phyloP scores from a whole-genome alignment of 2,329 filamentous ascomycete species.

The Huntiella bhutanensis region DNA sequence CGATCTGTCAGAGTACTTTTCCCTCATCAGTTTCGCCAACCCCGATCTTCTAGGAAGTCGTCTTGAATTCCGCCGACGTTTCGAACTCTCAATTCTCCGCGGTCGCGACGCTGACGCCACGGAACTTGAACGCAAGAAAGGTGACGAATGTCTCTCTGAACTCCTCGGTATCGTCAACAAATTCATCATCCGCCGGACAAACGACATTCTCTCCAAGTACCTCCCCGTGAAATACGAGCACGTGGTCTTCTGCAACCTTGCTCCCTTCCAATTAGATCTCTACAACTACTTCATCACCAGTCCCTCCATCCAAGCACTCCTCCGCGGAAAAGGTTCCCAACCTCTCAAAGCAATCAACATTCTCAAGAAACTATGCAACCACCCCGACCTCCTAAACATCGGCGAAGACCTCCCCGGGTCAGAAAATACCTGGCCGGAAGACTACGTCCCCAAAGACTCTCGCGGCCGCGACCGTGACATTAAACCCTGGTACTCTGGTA shows the following conservation, averaged over 20 bases:
- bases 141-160: conserved; percentile 66
- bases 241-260: conserved; percentile 91
- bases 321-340: conserved; percentile 86
- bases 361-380: conserved; percentile 96
- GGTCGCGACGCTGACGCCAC: conserved; percentile 81
- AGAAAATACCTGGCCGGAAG: conserved; percentile 62
- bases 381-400: conserved; percentile 79
- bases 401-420: conserved; percentile 71
- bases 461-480: conserved; percentile 81
- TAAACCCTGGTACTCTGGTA: conserved; percentile 91
- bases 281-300: conserved; percentile 97
- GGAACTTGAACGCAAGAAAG: conserved; percentile 62
- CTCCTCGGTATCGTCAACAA: conserved; percentile 80
- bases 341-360: conserved; percentile 92
- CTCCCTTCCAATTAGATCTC: conserved; percentile 77
- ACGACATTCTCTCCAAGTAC: conserved; percentile 96
- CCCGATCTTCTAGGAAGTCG: conserved; percentile 78
- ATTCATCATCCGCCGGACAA: conserved; percentile 93
- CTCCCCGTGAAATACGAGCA: conserved; percentile 97
- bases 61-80: conserved; percentile 81
- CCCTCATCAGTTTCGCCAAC: conserved; percentile 90
- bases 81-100: conserved; percentile 77
- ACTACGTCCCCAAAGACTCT: conserved; percentile 73
- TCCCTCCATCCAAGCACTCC: conserved; percentile 77
- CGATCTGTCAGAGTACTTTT: conserved; percentile 94